Conservation (phyloP, 176 grass and related monocot genomes). For the Tuctoria greenei region DNA sequence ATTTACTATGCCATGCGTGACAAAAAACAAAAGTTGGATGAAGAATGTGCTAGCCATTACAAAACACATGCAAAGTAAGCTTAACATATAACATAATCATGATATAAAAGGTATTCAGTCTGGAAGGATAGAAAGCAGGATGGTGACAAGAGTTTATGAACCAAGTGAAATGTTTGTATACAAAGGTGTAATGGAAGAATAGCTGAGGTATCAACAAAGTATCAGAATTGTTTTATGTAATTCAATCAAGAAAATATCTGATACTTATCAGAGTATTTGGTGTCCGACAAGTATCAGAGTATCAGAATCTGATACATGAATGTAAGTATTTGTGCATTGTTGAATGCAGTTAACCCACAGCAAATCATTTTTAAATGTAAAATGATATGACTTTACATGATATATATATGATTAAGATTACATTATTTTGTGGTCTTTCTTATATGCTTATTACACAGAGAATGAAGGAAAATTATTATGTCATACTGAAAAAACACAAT, state of each 20-base stretch:
- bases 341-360: neutral
- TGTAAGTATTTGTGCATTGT: neutral
- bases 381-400: neutral
- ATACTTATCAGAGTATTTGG: neutral
- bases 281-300: neutral
- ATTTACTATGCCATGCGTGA: neutral
- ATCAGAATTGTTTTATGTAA: too few relatives aligned
- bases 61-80: neutral
- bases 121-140: neutral
- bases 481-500: neutral
- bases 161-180: neutral
- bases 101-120: neutral
- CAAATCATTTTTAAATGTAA: neutral
- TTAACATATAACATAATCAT: too few relatives aligned
- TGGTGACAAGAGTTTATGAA: neutral
- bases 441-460: neutral
- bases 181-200: neutral
- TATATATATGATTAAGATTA: neutral
- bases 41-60: neutral
- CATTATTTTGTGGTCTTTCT: neutral
- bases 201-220: neutral
- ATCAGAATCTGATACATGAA: too few relatives aligned
- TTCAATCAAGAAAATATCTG: neutral
- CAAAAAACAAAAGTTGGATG: neutral
- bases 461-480: neutral